A percentile compares a stretch with the other conserved stretches of the same genome.
Conservation (phyloP, 2,329 filamentous ascomycete species). For the Plectosphaerella sp. region DNA sequence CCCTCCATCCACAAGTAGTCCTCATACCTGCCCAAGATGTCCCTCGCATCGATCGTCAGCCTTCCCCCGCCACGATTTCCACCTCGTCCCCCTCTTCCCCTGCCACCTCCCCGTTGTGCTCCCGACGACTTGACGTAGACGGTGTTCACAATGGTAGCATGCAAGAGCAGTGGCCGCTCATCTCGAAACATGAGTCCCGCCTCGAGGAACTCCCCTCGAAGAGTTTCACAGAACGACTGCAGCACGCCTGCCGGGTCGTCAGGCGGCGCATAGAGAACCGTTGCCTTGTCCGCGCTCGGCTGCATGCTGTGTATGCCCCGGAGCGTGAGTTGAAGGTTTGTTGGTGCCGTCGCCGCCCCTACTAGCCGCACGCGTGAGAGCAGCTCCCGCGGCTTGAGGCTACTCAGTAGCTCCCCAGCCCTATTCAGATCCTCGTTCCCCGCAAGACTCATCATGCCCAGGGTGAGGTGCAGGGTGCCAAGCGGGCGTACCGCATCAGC, state of each 20-base stretch:
- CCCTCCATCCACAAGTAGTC: slow-evolving; percentile 68
- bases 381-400: slow-evolving; percentile 33
- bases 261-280: slow-evolving; percentile 63
- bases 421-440: slow-evolving; percentile 37
- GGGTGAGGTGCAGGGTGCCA: slow-evolving; percentile 77
- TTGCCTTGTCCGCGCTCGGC: slow-evolving; percentile 41
- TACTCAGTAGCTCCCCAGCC: slow-evolving; percentile 34
- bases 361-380: slow-evolving; percentile 21
- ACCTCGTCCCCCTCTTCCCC: slow-evolving; percentile 31
- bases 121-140: slow-evolving; percentile 59
- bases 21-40: slow-evolving; percentile 54
- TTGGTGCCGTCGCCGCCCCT: slow-evolving; percentile 11
- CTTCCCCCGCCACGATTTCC: slow-evolving; percentile 23
- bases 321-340: slow-evolving; percentile 39
- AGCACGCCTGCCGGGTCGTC: slow-evolving; percentile 47
- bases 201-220: slow-evolving; percentile 50
- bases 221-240: slow-evolving; percentile 49
- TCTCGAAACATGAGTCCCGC: slow-evolving; percentile 54
- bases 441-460: slow-evolving; percentile 77
- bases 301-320: slow-evolving; percentile 61
- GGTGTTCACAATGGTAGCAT: slow-evolving; percentile 84
- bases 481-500: slow-evolving; percentile 67
- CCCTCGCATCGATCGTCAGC: slow-evolving; percentile 49
- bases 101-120: slow-evolving; percentile 16
- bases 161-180: slow-evolving; percentile 63